Conservation (phyloP, 2,329 filamentous ascomycete species). For the Alternaria arbusti region DNA sequence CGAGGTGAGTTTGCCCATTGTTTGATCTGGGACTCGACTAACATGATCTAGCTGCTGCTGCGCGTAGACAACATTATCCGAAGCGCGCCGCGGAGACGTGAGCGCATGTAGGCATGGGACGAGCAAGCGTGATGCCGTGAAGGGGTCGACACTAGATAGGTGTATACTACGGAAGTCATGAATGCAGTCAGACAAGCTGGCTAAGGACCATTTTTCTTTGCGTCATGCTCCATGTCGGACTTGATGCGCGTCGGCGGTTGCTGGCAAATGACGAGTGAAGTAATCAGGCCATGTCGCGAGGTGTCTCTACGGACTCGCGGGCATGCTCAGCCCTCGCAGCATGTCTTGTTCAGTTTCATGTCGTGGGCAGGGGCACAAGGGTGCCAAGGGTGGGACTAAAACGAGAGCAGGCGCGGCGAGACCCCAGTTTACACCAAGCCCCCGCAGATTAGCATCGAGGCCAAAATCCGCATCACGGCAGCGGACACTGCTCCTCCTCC, state of each 20-base stretch:
- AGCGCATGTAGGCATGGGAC: conserved; percentile 66
- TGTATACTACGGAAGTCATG: conserved; percentile 36
- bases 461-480: conserved; percentile 21
- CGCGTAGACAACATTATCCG: conserved; percentile 98
- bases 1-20: conserved; percentile 68
- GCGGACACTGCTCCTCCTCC: conserved; percentile 9
- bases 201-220: background rate
- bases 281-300: background rate
- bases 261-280: background rate
- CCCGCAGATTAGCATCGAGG: conserved; percentile 33
- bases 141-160: conserved; percentile 32
- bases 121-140: conserved; percentile 20
- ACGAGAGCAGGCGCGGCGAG: conserved; percentile 20
- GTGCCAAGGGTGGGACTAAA: conserved; percentile 12
- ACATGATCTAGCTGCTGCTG: conserved; percentile 72
- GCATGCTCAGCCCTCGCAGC: background rate
- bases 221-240: background rate
- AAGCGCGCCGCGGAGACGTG: conserved; percentile 82
- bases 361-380: background rate
- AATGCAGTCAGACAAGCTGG: conserved; percentile 27
- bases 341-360: conserved; percentile 4
- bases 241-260: background rate
- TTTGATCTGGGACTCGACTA: conserved; percentile 26
- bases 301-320: background rate
- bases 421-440: conserved; percentile 25